Base-by-base conservation (phyloP, 805 yeast genomes). In the Starmerella roubikii region DNA sequence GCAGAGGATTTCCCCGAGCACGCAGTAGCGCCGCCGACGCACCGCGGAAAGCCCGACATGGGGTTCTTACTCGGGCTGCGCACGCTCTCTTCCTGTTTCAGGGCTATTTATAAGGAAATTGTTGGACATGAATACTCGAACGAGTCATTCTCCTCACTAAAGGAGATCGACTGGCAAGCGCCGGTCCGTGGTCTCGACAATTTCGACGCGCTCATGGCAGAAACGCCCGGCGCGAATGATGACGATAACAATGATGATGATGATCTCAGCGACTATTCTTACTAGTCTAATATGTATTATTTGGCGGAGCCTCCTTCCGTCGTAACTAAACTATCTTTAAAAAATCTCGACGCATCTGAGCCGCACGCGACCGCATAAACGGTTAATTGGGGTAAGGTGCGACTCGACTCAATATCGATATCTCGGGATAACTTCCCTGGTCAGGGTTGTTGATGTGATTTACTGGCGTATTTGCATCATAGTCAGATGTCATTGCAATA, bases 21-120 rank as follows among this genome's bases (percentile, higher is more conserved):
- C 12, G 66, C 69, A 15, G 67, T 71, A 1, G 78, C 75, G 38
- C 94, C 95, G 3, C 95, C 96, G 1, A 63, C 57, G 30, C 75
- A 76, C 50, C 72, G 73, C 1, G 59, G 66, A 9, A 55, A 60
- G 29, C 76, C 83, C 2, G 99, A 91, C 59, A 54, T 60, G 45
- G 99, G 99, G 1, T 91, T 84, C 56, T 59, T 85, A 30, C 68
- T 88, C 37, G 99, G 99, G 0, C 57, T 91, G 28, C 59, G 64
- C 24, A 74, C 91, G n/a, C 65, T 93, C 33, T 68, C 67, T n/a
- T 67, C 66, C 40, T 83, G 83, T 54, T 74, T 84, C 52, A 63
- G 66, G 48, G 48, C 62, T 19, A 72, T 84, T 47, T 82, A 78
- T 62, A 54, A 60, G 32, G 64, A 68, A 30, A 57, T 78, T 30